A percentile compares a stretch with the other conserved stretches of the same genome.
Conservation (phyloP, 441 rosid species). For the Viola pubescens region DNA sequence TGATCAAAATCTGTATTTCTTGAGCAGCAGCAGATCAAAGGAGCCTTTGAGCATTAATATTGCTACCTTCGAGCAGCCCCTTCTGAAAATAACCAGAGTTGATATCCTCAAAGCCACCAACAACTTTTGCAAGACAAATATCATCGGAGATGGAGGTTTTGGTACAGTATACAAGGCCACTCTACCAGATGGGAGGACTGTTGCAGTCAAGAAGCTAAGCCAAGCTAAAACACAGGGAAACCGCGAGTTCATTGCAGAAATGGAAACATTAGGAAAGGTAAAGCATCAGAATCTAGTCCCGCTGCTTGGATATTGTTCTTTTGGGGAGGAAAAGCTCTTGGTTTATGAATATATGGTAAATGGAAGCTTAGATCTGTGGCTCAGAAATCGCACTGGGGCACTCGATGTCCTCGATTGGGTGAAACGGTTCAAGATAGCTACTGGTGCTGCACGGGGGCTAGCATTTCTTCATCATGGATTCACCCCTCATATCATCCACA, state of each 20-base stretch:
- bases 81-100: conserved; percentile 56
- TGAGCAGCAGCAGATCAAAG: conserved; percentile 63
- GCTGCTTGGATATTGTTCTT: conserved; percentile 76
- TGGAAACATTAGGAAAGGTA: conserved; percentile 94
- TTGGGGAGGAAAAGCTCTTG: conserved; percentile 76
- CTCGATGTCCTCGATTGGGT: conserved; percentile 70
- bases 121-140: conserved; percentile 70
- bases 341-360: conserved; percentile 90
- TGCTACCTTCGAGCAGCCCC: conserved; percentile 84
- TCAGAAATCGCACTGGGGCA: conserved; percentile 57
- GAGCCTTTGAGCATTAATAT: conserved; percentile 87
- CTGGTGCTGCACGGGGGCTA: conserved; percentile 74
- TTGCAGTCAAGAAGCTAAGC: conserved; percentile 88
- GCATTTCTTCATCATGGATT: conserved; percentile 84
- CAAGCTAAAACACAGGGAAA: conserved; percentile 78
- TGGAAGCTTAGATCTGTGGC: conserved; percentile 84
- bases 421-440: conserved; percentile 63
- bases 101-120: conserved; percentile 76
- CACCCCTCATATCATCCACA: conserved; percentile 85
- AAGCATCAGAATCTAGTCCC: conserved; percentile 87
- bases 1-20: conserved; percentile 50
- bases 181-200: conserved; percentile 47
- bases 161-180: conserved; percentile 84
- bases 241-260: conserved; percentile 82
- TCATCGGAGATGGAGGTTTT: conserved; percentile 88